Conservation (phyloP, 371 early-diverging fungal genomes). For the Lichtheimia ramosa region DNA sequence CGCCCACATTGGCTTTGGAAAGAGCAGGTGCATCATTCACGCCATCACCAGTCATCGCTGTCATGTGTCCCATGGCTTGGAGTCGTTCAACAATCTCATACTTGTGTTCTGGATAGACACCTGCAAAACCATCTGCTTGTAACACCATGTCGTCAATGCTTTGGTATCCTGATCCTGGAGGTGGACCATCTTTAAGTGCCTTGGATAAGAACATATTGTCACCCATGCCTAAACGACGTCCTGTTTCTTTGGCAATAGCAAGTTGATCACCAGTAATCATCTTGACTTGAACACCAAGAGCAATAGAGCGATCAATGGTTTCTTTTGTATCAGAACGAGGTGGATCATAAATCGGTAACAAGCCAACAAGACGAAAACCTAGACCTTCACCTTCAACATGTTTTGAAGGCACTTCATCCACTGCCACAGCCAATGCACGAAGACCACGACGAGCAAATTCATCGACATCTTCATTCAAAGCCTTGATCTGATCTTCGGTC, state of each 20-base stretch:
- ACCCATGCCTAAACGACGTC: slow-evolving; percentile 75
- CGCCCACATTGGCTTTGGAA: slow-evolving; percentile 79
- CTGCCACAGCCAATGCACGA: slow-evolving; percentile 80
- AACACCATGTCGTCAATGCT: slow-evolving; percentile 79
- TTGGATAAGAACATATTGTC: slow-evolving; percentile 72
- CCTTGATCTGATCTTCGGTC: slow-evolving; percentile 56
- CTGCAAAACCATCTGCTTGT: slow-evolving; percentile 85
- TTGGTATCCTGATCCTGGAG: slow-evolving; percentile 68
- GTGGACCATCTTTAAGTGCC: slow-evolving; percentile 74
- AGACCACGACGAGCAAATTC: slow-evolving; percentile 82
- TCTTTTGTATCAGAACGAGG: slow-evolving; percentile 82
- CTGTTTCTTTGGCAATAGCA: slow-evolving; percentile 88
- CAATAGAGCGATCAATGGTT: slow-evolving; percentile 83
- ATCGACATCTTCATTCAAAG: slow-evolving; percentile 66
- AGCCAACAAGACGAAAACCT: slow-evolving; percentile 60
- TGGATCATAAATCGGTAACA: slow-evolving; percentile 86
- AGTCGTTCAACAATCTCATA: slow-evolving; percentile 90
- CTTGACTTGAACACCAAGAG: slow-evolving; percentile 88
- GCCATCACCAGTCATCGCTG: slow-evolving; percentile 95
- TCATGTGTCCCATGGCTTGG: slow-evolving; percentile 78
- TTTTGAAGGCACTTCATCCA: slow-evolving; percentile 61
- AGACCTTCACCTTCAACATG: slow-evolving; percentile 43
- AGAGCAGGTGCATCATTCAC: slow-evolving; percentile 97
- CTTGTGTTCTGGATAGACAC: slow-evolving; percentile 94
- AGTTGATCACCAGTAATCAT: slow-evolving; percentile 97